A percentile compares a stretch with the other conserved stretches of the same genome.
Conservation (phyloP, 73 alveolate species). For the Stentor roeselii region DNA sequence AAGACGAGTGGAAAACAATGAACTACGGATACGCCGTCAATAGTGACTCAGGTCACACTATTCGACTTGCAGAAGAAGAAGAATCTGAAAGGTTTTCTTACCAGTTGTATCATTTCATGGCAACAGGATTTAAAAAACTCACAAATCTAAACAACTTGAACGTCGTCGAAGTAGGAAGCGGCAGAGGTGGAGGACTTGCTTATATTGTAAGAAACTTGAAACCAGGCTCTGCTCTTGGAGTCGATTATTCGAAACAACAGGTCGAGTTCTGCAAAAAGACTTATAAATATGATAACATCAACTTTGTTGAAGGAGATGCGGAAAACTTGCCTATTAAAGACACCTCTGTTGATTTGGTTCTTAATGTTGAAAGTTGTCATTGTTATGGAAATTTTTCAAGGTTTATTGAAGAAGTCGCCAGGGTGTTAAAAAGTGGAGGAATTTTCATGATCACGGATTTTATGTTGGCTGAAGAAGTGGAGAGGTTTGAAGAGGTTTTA, state of each 20-base stretch:
- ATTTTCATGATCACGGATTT: slow-evolving; percentile 69
- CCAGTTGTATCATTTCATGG: slow-evolving; percentile 64
- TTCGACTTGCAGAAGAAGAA: slow-evolving; percentile 45
- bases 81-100: slow-evolving; percentile 51
- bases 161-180: slow-evolving; percentile 82
- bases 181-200: slow-evolving; percentile 88
- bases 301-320: slow-evolving; percentile 64
- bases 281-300: slow-evolving; percentile 30
- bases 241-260: slow-evolving; percentile 63
- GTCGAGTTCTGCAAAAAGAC: slow-evolving; percentile 51
- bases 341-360: slow-evolving; percentile 50
- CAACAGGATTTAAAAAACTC: slow-evolving; percentile 37
- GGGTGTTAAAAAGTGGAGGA: slow-evolving; percentile 62
- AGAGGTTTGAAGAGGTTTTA: not conserved
- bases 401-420: slow-evolving; percentile 52
- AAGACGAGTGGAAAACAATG: slow-evolving; percentile 52
- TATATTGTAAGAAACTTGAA: slow-evolving; percentile 53
- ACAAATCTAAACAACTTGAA: slow-evolving; percentile 53
- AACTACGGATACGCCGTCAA: slow-evolving; percentile 76
- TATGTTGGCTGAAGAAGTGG: slow-evolving; percentile 26
- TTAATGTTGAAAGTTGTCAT: slow-evolving; percentile 77
- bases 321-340: slow-evolving; percentile 51
- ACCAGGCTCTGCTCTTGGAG: slow-evolving; percentile 64
- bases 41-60: slow-evolving; percentile 56
- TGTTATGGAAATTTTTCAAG: slow-evolving; percentile 71